Evolutionary conservation across 495 filamentous ascomycete species (phyloP), one percentile per base, ranked within the genome.

Genomic region (Hamigera avellanea): DNA sequence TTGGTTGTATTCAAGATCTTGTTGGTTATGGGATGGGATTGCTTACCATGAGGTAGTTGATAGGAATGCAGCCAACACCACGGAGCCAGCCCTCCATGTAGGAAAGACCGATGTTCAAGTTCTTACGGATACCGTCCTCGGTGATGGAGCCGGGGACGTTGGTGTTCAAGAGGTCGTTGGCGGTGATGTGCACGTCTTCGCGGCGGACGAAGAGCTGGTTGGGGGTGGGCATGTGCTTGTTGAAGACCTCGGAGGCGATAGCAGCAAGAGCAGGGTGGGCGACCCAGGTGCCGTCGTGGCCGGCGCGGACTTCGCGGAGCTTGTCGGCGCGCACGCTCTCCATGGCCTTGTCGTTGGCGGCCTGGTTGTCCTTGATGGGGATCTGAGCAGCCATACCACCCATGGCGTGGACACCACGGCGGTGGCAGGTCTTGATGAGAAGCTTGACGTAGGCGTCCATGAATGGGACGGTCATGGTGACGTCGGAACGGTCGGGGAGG

Each of bases 11-110:
- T 23, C 4, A 23, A 9, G 9, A 4, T 23, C 21, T 4, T 23
- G 5, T 23, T 4, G 21, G 21, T 4, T 9, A 9, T 23, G 21
- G n/a, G n/a, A n/a, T 18, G 19, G 33, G 27, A 8, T 34, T 33
- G 39, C 45, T 19, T 50, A 79, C 63, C 91, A 99, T 99, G n/a
- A 98, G 68, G 58, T 80, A 93, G 69, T 99, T 95, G 64, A 99
- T 95, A 14, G 91, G 93, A 39, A 99, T 86, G 46, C 91, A 99
- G 26, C 91, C 91, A 23, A 96, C 72, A 13, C 87, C 91, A 39
- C 86, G 81, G 19, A 96, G 71, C 91, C 91, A 99, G 44, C 84
- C 89, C 62, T 99, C 91, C 89, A 96, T 99, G 62, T 99, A 99
- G 36, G 81, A 79, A 1, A 99, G 75, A 14, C 93, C 91, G 52